These are phyloP conservation scores for Apiospora sp. DNA, from an alignment of 2,329 filamentous ascomycete genomes.

Conservation along the genomic window DNA sequence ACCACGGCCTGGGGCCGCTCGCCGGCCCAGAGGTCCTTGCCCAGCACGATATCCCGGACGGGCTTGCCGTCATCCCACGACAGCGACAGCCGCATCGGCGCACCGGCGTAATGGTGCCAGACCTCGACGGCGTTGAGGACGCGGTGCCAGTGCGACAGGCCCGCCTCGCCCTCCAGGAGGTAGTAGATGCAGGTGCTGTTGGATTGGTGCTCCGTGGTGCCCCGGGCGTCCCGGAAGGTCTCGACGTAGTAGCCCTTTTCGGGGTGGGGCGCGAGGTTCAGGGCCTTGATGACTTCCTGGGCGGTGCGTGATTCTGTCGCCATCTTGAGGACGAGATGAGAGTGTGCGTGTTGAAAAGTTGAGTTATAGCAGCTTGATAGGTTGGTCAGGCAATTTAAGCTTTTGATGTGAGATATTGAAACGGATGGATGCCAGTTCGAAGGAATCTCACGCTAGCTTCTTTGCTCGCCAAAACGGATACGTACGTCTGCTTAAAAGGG, in stretches of 20 bases:
- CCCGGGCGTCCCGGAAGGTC: slow-evolving; percentile 52
- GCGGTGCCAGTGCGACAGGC: slow-evolving; percentile 58
- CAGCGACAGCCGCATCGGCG: slow-evolving; percentile 55
- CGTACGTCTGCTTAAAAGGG: background rate
- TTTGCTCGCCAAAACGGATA: background rate
- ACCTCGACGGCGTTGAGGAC: slow-evolving; percentile 56
- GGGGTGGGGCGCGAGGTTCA: slow-evolving; percentile 52
- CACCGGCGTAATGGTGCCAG: slow-evolving; percentile 64
- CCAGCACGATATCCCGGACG: slow-evolving; percentile 47
- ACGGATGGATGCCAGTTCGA: background rate
- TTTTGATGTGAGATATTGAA: background rate
- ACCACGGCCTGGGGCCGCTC: slow-evolving; percentile 55
- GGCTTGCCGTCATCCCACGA: slow-evolving; percentile 52
- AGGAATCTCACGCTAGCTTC: background rate
- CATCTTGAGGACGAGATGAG: background rate
- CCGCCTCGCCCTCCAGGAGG: slow-evolving; percentile 48
- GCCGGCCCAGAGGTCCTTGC: slow-evolving; percentile 49
- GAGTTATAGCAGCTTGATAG: no score
- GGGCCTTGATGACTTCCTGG: slow-evolving; percentile 51
- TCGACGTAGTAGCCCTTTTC: slow-evolving; percentile 60
- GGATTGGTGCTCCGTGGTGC: slow-evolving; percentile 45
- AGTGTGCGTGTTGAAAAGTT: background rate
- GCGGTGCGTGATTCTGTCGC: slow-evolving; percentile 42
- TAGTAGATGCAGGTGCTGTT: slow-evolving; percentile 62
- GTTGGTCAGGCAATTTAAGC: background rate